A percentile compares a stretch with the other conserved stretches of the same genome.
Conservation (phyloP, 148 eudicot species). For the Fagopyrum esculentum region DNA sequence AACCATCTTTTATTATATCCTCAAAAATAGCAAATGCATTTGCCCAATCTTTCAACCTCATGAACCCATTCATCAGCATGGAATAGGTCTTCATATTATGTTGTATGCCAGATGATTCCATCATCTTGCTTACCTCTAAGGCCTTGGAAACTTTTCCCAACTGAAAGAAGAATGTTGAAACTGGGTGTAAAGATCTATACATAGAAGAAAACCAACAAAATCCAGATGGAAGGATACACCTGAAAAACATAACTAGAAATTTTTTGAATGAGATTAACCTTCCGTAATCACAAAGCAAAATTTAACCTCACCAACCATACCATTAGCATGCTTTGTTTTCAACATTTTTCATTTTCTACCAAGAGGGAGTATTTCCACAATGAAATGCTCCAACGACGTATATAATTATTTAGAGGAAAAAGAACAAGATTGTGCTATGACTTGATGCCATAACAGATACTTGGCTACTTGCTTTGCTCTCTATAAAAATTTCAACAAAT, state of each 20-base stretch:
- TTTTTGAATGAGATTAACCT: not conserved
- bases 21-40: slow-evolving; percentile 91
- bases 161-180: slow-evolving; percentile 29
- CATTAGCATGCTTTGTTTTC: not conserved
- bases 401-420: not conserved
- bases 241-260: not conserved
- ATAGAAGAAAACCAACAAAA: not conserved
- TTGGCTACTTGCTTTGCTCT: not conserved
- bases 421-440: not conserved
- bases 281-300: not conserved
- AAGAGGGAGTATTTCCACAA: not conserved
- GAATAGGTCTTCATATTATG: slow-evolving; percentile 98
- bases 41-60: slow-evolving; percentile 84
- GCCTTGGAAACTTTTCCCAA: slow-evolving; percentile 82
- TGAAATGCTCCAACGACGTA: not conserved
- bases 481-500: not conserved
- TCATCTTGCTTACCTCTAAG: slow-evolving; percentile 60
- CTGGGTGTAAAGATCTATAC: not conserved
- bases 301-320: not conserved
- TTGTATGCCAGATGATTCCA: slow-evolving; percentile 64
- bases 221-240: not conserved
- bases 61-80: slow-evolving; percentile 86
- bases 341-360: not conserved
- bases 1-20: slow-evolving; percentile 71
- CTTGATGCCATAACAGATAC: not conserved